Evolutionary conservation across 139 green algal species (phyloP).

Genomic region (Volvox reticuliferus): DNA sequence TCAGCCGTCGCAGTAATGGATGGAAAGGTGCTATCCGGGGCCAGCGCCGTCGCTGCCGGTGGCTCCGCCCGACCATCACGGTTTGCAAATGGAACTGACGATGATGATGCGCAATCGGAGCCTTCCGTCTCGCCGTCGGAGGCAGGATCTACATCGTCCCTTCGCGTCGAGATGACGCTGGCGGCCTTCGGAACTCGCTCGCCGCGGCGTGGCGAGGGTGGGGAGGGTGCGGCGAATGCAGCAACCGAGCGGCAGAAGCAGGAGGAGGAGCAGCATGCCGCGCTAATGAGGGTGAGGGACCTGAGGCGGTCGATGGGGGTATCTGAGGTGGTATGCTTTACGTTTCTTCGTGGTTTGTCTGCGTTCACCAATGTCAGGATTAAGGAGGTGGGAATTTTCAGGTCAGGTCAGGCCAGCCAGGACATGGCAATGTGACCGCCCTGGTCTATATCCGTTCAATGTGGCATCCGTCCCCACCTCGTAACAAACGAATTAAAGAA

Average conservation of each 20-base stretch:
- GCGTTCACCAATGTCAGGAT: too few relatives aligned
- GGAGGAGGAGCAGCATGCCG: neutral
- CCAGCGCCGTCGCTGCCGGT: neutral
- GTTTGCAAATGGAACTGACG: neutral
- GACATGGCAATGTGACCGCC: too few relatives aligned
- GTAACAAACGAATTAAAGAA: too few relatives aligned
- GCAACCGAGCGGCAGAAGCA: neutral
- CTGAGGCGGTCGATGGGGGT: neutral
- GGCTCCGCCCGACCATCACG: too few relatives aligned
- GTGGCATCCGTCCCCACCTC: too few relatives aligned
- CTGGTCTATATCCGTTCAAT: too few relatives aligned
- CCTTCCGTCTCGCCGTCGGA: constrained; percentile 30
- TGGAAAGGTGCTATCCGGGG: neutral
- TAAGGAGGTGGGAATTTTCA: too few relatives aligned
- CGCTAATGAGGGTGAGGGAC: constrained; percentile 5
- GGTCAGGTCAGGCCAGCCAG: too few relatives aligned
- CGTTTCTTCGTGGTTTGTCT: too few relatives aligned
- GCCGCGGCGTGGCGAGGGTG: neutral
- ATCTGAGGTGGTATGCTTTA: too few relatives aligned
- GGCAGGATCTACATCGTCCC: neutral
- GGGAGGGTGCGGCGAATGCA: neutral
- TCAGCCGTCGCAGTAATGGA: neutral
- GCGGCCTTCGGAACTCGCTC: neutral
- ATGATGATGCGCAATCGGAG: constrained; percentile 8
- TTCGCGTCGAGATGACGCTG: constrained; percentile 14